Conservation (phyloP, 192 early-diverging fungal genomes). For the Jimgerdemannia lactiflua region DNA sequence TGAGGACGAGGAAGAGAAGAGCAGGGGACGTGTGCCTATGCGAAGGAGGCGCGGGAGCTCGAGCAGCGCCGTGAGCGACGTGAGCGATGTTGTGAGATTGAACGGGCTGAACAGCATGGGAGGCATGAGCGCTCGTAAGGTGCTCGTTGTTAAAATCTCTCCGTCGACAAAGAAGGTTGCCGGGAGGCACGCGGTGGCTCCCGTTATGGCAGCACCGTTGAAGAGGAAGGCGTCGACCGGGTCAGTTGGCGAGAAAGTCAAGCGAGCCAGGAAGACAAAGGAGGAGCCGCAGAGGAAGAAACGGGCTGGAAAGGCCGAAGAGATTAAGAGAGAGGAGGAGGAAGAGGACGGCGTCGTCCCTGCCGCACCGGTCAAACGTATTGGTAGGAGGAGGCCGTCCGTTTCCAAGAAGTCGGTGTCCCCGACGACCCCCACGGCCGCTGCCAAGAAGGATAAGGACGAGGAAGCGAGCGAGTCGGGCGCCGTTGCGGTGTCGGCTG, state of each 20-base stretch:
- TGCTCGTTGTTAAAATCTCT: no score
- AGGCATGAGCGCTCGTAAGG: no score
- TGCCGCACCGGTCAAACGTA: no score
- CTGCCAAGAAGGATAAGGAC: slow-evolving; percentile 1
- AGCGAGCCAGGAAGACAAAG: slow-evolving; percentile 2
- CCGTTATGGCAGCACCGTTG: no score
- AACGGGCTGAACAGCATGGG: no score
- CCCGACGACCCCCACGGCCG: no score
- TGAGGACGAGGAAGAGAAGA: slow-evolving; percentile 22
- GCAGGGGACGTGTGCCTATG: slow-evolving; percentile 2
- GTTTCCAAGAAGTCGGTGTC: no score
- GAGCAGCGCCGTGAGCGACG: no score
- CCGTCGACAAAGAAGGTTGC: no score
- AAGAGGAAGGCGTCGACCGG: slow-evolving; percentile 2
- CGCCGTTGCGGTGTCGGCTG: neutral
- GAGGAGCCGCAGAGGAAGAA: slow-evolving; percentile 3
- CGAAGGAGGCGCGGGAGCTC: neutral
- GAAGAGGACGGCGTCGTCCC: no score
- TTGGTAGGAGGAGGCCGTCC: neutral
- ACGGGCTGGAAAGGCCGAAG: slow-evolving; percentile 16
- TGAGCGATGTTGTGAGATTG: no score
- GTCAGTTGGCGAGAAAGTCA: neutral
- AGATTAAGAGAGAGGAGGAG: slow-evolving; percentile 8
- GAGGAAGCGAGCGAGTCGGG: neutral
- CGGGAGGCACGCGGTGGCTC: no score